These are phyloP conservation scores for Bauhinia variegata DNA, from an alignment of 306 rosid species.

Conservation along the genomic window DNA sequence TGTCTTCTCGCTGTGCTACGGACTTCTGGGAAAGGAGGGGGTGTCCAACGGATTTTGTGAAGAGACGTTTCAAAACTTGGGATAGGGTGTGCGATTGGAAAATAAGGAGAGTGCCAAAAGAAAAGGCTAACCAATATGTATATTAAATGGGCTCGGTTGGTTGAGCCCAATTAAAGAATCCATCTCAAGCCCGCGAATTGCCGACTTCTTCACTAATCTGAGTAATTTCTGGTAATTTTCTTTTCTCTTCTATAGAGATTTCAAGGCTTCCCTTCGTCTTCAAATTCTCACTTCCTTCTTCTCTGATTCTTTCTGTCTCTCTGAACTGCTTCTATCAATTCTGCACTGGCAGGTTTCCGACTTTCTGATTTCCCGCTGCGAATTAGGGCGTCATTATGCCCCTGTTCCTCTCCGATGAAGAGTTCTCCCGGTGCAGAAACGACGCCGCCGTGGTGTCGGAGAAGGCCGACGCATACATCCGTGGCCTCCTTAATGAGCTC, in stretches of 20 bases:
- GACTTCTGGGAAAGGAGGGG: too few species aligned
- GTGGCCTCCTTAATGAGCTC: constrained; percentile 70
- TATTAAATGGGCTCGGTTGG: too few species aligned
- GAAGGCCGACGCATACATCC: constrained; percentile 82
- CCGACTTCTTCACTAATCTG: too few species aligned
- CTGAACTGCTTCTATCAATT: background rate
- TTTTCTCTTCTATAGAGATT: background rate
- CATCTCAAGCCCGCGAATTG: too few species aligned
- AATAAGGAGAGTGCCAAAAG: too few species aligned
- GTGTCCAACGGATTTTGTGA: too few species aligned
- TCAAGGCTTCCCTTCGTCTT: constrained; percentile 19
- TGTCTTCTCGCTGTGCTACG: too few species aligned
- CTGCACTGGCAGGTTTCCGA: background rate
- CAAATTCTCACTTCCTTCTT: constrained; percentile 40
- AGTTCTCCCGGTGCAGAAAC: constrained; percentile 63
- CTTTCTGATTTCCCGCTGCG: constrained; percentile 14
- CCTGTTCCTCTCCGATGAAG: constrained; percentile 84
- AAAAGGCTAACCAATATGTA: too few species aligned
- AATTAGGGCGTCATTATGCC: constrained; percentile 57
- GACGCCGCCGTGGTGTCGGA: constrained; percentile 62
- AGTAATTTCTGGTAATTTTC: background rate
- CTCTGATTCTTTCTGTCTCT: background rate
- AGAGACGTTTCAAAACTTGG: too few species aligned
- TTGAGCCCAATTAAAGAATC: too few species aligned
- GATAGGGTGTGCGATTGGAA: too few species aligned